Conservation (phyloP, 352 stramenopile genomes). For the Globisporangium acanthophoron region DNA sequence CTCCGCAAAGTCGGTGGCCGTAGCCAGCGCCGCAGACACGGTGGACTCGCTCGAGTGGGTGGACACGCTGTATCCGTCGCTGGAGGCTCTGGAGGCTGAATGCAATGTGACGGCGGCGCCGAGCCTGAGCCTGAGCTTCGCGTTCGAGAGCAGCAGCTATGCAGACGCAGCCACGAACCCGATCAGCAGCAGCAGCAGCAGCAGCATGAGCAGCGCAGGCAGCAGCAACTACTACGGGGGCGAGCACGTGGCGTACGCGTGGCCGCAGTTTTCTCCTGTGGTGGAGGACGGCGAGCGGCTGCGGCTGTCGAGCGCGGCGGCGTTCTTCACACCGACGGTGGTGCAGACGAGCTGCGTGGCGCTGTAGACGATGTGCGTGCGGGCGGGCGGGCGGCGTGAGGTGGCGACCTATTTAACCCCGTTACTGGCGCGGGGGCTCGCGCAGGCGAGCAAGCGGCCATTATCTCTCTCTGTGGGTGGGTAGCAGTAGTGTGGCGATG, state of each 20-base stretch:
- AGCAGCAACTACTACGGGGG: slow-evolving; percentile 2
- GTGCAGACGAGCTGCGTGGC: slow-evolving; percentile 12
- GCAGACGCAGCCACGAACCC: not conserved
- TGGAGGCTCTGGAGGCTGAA: slow-evolving; percentile 26
- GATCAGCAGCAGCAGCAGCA: not conserved
- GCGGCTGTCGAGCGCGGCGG: not conserved
- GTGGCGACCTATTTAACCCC: slow-evolving; percentile 3
- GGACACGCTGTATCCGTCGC: slow-evolving; percentile 58
- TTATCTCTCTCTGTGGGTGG: not conserved
- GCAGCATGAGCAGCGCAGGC: not conserved
- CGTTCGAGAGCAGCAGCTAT: not conserved
- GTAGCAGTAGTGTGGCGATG: not conserved
- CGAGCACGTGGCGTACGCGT: slow-evolving; percentile 9
- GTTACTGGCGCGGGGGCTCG: not conserved
- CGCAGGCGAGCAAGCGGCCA: not conserved
- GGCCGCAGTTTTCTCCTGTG: slow-evolving; percentile 7
- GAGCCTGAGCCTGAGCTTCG: not conserved
- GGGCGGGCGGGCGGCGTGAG: not conserved
- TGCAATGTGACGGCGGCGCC: slow-evolving; percentile 4
- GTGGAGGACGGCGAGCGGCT: slow-evolving; percentile 2
- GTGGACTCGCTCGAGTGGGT: slow-evolving; percentile 43
- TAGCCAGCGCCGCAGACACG: not conserved
- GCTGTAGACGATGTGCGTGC: not conserved
- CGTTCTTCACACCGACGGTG: slow-evolving; percentile 11
- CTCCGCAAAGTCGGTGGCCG: slow-evolving; percentile 4